Evolutionary conservation across 2,329 filamentous ascomycete genomes (phyloP), one percentile per base, ranked within the genome.

Genomic region (Trichophyton equinum): DNA sequence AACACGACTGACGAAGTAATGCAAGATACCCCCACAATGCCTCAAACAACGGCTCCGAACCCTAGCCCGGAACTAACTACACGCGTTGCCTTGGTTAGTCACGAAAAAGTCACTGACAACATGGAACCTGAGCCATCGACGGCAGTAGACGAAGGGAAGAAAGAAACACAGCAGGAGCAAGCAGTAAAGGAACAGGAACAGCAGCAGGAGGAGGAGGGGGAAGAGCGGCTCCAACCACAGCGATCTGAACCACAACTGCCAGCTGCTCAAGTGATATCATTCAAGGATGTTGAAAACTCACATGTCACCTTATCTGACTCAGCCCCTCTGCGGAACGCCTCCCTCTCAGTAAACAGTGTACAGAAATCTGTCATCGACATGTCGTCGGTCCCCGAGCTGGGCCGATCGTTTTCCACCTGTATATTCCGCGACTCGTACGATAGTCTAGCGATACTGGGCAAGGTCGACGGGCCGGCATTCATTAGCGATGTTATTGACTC

Each of bases 391-490:
- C 82, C 79, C 4, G 65, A 70, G 6, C 73, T 75, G 59, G 80
- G 81, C 2, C 77, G 79, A 22, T 83, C 87, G 0, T 94, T 95
- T 67, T 85, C 89, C 2, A 86, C 84, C 30, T 72, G 88, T 40
- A 81, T 79, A 0, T 76, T 96, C 62, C 89, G 87, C 67, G 80
- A 86, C 65, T 82, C 96, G 63, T 77, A 79, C 27, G 75, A 82
- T 49, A 88, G 86, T 57, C 76, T 97, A 18, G 78, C 99, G 27
- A 77, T 96, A 13, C 88, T 86, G 44, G 91, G 91, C 0, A 82
- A 84, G 60, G 87, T 96, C 4, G 79, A 81, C 46, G 94, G 94
- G 0, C 84, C 94, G 0, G 85, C 87, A 7, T 92, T 97, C 70
- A 82, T 97, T 58, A 97, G 92, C 0, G 81, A 80, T 0, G 76